Evolutionary conservation across 2,329 filamentous ascomycete genomes (phyloP).

Genomic region (Zymoseptoria passerinii): DNA sequence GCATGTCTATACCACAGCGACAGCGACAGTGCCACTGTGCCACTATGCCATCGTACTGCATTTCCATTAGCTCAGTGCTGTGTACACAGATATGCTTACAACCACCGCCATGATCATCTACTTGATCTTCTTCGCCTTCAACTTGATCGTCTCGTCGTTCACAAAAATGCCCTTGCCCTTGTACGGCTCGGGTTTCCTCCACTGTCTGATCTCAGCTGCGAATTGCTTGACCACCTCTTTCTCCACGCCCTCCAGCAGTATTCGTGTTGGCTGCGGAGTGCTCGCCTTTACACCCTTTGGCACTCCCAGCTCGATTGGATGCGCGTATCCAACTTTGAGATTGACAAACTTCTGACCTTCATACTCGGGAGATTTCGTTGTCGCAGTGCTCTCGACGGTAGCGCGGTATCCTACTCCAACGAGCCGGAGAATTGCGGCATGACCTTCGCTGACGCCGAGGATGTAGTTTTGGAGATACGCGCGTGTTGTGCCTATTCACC

Average conservation of each 20-base stretch:
- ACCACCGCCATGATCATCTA: constrained; percentile 19
- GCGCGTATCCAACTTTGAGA: constrained; percentile 92
- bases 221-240: constrained; percentile 84
- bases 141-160: constrained; percentile 92
- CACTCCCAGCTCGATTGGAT: constrained; percentile 83
- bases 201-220: constrained; percentile 77
- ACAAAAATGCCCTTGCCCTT: constrained; percentile 99
- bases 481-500: constrained; percentile 66
- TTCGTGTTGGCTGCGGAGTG: constrained; percentile 81
- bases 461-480: constrained; percentile 86
- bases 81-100: neutral
- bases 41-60: neutral
- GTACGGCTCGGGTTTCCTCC: constrained; percentile 91
- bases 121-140: constrained; percentile 79
- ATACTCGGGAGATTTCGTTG: constrained; percentile 58
- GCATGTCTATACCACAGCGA: neutral
- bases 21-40: too few species aligned
- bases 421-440: constrained; percentile 83
- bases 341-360: constrained; percentile 82
- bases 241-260: constrained; percentile 80
- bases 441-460: constrained; percentile 89
- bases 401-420: constrained; percentile 95
- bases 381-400: constrained; percentile 67
- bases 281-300: constrained; percentile 77
- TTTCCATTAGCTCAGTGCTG: neutral